These are phyloP conservation scores for Fusarium sp. DNA, from an alignment of 2,329 filamentous ascomycete species.

Conservation along the genomic window DNA sequence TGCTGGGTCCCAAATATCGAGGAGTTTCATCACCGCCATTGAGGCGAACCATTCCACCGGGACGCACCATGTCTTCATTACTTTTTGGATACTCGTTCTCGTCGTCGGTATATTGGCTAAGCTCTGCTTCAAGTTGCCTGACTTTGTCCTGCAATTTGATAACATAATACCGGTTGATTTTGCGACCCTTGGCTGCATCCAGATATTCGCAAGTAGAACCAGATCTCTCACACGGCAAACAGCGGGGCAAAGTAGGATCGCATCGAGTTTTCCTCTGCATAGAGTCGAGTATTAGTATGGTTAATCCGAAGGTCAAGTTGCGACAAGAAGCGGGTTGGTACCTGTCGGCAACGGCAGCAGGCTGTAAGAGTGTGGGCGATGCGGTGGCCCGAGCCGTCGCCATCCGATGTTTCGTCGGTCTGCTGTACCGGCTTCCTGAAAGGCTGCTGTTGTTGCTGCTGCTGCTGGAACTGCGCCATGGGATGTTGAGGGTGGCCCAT, in stretches of 20 bases:
- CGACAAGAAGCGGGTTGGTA: constrained; percentile 57
- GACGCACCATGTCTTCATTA: constrained; percentile 88
- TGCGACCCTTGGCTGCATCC: constrained; percentile 87
- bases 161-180: constrained; percentile 92
- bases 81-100: constrained; percentile 79
- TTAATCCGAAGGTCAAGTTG: constrained; percentile 9
- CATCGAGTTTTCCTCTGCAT: constrained; percentile 92
- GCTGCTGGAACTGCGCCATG: constrained; percentile 45
- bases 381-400: constrained; percentile 69
- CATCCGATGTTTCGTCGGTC: constrained; percentile 63
- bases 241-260: constrained; percentile 92
- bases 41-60: constrained; percentile 87
- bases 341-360: constrained; percentile 84
- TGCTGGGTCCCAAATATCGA: constrained; percentile 92
- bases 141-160: constrained; percentile 92
- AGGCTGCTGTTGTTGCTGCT: constrained; percentile 49
- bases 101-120: constrained; percentile 83
- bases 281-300: constrained; percentile 34
- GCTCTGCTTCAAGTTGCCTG: constrained; percentile 83
- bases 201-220: constrained; percentile 96
- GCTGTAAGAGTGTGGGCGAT: constrained; percentile 86
- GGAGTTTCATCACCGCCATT: constrained; percentile 88
- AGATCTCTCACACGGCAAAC: constrained; percentile 91
- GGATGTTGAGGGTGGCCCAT: constrained; percentile 48
- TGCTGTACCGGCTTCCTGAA: constrained; percentile 51